phyloP scores from a whole-genome alignment of 2,329 filamentous ascomycete genomes.

The Aureobasidium sp. region DNA sequence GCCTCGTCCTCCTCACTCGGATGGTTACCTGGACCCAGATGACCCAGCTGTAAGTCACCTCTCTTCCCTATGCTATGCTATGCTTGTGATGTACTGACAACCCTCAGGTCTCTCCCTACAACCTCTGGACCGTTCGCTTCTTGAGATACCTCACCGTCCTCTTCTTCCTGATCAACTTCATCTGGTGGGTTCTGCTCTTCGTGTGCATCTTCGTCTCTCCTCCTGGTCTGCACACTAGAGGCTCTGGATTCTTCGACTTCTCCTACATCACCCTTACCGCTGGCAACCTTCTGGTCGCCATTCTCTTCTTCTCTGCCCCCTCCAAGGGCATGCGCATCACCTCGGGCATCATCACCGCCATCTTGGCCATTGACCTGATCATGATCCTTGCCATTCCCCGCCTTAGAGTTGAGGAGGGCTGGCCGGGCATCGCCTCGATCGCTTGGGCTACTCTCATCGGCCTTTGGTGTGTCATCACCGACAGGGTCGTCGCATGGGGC shows the following conservation, averaged over 20 bases:
- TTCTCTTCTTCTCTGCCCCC: conserved; percentile 83
- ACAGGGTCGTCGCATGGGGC: conserved; percentile 80
- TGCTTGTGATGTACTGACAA: conserved; percentile 18
- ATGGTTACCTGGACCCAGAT: conserved; percentile 66
- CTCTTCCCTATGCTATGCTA: neutral
- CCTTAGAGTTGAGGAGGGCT: conserved; percentile 75
- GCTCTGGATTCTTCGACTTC: conserved; percentile 89
- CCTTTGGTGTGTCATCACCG: conserved; percentile 69
- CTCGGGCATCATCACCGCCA: conserved; percentile 55
- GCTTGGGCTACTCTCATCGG: conserved; percentile 75
- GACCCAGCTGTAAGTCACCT: conserved; percentile 61
- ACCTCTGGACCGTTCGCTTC: conserved; percentile 81
- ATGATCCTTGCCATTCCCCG: conserved; percentile 67
- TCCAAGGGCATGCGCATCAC: conserved; percentile 70
- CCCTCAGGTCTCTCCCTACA: conserved; percentile 69
- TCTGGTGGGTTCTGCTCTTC: conserved; percentile 93
- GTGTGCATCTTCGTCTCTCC: conserved; percentile 86
- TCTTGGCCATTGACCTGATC: conserved; percentile 68
- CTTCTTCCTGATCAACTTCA: conserved; percentile 64
- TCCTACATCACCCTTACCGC: conserved; percentile 72
- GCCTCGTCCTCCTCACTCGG: conserved; percentile 50
- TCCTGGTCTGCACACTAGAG: conserved; percentile 74
- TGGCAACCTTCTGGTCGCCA: conserved; percentile 63
- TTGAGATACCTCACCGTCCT: conserved; percentile 69
- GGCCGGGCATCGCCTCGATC: conserved; percentile 81